A percentile compares a stretch with the other conserved stretches of the same genome.
phyloP scores from a whole-genome alignment of 257 asterid genomes.

The Gardenia jasminoides region DNA sequence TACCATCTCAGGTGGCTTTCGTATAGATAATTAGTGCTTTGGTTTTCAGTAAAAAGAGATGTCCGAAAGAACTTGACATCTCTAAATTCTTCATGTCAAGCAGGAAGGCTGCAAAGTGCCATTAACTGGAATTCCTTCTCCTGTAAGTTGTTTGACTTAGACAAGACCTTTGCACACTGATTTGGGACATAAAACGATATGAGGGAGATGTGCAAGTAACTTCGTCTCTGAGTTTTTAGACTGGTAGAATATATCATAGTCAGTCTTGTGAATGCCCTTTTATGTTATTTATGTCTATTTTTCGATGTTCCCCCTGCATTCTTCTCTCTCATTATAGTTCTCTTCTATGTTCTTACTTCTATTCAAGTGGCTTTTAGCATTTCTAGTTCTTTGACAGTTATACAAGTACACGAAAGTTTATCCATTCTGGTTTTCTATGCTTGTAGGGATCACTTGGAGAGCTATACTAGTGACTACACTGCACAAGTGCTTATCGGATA shows the following conservation, averaged over 20 bases:
- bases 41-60: not conserved
- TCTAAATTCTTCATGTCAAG: not conserved
- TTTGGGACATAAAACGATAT: not conserved
- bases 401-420: not conserved
- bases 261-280: not conserved
- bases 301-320: not conserved
- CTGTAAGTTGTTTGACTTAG: not conserved
- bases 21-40: not conserved
- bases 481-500: slow-evolving; percentile 85
- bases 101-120: not conserved
- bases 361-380: not conserved
- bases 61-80: not conserved
- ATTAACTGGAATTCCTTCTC: not conserved
- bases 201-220: not conserved
- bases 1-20: not conserved
- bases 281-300: not conserved
- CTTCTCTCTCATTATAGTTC: not conserved
- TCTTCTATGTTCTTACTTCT: not conserved
- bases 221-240: not conserved
- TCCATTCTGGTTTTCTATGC: slow-evolving; percentile 10
- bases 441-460: slow-evolving; percentile 84
- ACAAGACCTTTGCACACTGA: not conserved
- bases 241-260: not conserved
- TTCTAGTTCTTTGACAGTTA: not conserved
- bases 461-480: slow-evolving; percentile 89